Base-by-base conservation (phyloP, 306 rosid genomes). In the Ormosia emarginata region DNA sequence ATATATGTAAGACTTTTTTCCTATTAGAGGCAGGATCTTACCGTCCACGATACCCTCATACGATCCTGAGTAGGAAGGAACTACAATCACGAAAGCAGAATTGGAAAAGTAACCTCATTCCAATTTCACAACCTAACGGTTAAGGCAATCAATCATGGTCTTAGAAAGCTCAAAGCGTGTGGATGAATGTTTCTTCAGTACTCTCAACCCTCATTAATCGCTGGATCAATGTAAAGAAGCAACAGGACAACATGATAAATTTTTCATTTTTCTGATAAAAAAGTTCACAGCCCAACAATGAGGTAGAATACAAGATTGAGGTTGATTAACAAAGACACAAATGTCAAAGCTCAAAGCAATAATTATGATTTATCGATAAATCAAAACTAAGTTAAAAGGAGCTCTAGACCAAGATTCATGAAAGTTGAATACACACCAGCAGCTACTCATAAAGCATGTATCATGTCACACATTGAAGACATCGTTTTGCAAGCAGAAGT, bases 281-380 rank as follows among this genome's bases (percentile, higher is more conserved):
- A 65, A 56, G 71, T 52, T 32, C 37, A 52, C 58, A 71, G 30
- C 50, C 43, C 41, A 57, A 84, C 41, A 56, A 41, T 14, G 37
- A 8, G 18, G 9, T 36, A 49, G 4, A 79, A 65, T 14, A 12
- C 71, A 55, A 50, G 65, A 65, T 40, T 55, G 43, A 53, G 44
- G 66, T 30, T 36, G 66, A 73, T 39, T 53, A 70, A 53, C 56
- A 67, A 7, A 49, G 71, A 52, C 37, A 36, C 30, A 46, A 78
- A 71, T 71, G 75, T 44, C 79, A 76, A 39, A 67, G 52, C 55
- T 44, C 79, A 76, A 39, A 67, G 52, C 55, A 79, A 64, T 69
- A 64, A 15, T 40, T 6, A 52, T 30, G 34, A 59, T 56, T 33
- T 37, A 37, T 55, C n/a, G 7, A 36, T 17, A 15, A 46, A 74